Percentiles rank a stretch among this genome's conserved stretches.
phyloP scores from a whole-genome alignment of 768 basidiomycete genomes.

The Calocybe gangraenosa region DNA sequence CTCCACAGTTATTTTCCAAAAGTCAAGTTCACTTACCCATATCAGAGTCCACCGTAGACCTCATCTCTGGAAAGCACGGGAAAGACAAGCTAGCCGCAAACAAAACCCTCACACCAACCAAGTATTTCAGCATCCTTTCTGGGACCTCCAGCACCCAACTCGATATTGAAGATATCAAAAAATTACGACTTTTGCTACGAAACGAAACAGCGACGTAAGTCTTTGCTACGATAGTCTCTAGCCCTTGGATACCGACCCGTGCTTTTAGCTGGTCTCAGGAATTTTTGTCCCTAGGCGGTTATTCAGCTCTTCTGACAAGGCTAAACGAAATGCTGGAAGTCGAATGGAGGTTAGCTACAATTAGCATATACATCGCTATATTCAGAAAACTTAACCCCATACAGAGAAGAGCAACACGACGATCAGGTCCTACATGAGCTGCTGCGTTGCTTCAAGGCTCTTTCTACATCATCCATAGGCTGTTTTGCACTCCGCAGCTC shows the following conservation, averaged over 20 bases:
- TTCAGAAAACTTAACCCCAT: background rate
- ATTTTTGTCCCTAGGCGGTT: slow-evolving; percentile 82
- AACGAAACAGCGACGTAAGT: slow-evolving; percentile 86
- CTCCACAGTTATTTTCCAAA: slow-evolving; percentile 45
- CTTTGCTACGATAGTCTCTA: background rate
- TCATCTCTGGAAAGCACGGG: slow-evolving; percentile 32
- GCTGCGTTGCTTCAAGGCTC: slow-evolving; percentile 88
- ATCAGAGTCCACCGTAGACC: slow-evolving; percentile 40
- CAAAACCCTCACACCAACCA: slow-evolving; percentile 59
- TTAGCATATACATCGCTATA: background rate
- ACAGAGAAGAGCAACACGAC: slow-evolving; percentile 97
- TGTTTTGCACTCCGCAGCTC: slow-evolving; percentile 87
- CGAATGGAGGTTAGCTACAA: slow-evolving; percentile 81
- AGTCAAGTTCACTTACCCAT: slow-evolving; percentile 44
- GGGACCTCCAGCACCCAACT: slow-evolving; percentile 69
- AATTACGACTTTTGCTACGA: slow-evolving; percentile 77
- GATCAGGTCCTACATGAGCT: slow-evolving; percentile 92
- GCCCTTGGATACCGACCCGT: background rate
- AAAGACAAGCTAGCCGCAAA: slow-evolving; percentile 49
- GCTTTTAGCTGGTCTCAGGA: slow-evolving; percentile 78
- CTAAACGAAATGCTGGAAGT: slow-evolving; percentile 90
- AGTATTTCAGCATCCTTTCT: slow-evolving; percentile 63
- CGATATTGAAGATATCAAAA: slow-evolving; percentile 85
- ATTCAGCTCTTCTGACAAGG: slow-evolving; percentile 75
- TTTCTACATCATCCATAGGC: slow-evolving; percentile 86